Evolutionary conservation across 2,329 filamentous ascomycete species (phyloP).

Genomic region (Colletotrichum spaethianum): DNA sequence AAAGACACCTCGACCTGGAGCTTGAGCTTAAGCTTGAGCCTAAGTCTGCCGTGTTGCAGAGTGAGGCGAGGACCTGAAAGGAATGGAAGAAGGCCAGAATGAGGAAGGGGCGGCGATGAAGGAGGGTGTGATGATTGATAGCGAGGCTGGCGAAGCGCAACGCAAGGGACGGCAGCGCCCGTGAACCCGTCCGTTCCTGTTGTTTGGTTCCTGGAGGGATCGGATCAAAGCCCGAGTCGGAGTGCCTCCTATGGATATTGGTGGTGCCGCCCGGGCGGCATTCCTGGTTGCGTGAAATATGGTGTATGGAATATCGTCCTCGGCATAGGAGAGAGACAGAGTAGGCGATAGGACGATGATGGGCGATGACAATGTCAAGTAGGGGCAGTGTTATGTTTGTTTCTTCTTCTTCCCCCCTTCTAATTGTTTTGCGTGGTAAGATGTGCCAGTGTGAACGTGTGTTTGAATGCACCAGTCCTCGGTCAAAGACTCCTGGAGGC

Average conservation of each 20-base stretch:
- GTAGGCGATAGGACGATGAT: background rate
- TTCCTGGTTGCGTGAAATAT: no score
- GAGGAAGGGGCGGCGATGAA: slow-evolving; percentile 1
- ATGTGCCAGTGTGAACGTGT: background rate
- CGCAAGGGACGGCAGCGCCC: slow-evolving; percentile 17
- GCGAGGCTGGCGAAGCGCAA: background rate
- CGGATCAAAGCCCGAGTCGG: slow-evolving; percentile 3
- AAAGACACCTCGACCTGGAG: background rate
- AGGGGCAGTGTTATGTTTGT: background rate
- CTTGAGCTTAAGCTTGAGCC: background rate
- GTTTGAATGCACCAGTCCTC: background rate
- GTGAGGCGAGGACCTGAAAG: background rate
- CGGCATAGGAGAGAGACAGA: background rate
- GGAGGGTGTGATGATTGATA: slow-evolving; percentile 4
- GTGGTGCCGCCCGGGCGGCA: background rate
- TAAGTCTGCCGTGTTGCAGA: background rate
- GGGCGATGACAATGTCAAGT: background rate
- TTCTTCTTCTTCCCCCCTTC: no score
- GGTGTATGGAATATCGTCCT: background rate
- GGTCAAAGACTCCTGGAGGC: background rate
- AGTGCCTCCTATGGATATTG: background rate
- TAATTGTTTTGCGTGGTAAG: no score
- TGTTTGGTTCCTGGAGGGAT: slow-evolving; percentile 1
- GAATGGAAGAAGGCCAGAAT: slow-evolving; percentile 16
- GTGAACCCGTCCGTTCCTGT: slow-evolving; percentile 9